These are phyloP conservation scores for Penicillium sp. DNA, from an alignment of 2,329 filamentous ascomycete species.

Conservation along the genomic window DNA sequence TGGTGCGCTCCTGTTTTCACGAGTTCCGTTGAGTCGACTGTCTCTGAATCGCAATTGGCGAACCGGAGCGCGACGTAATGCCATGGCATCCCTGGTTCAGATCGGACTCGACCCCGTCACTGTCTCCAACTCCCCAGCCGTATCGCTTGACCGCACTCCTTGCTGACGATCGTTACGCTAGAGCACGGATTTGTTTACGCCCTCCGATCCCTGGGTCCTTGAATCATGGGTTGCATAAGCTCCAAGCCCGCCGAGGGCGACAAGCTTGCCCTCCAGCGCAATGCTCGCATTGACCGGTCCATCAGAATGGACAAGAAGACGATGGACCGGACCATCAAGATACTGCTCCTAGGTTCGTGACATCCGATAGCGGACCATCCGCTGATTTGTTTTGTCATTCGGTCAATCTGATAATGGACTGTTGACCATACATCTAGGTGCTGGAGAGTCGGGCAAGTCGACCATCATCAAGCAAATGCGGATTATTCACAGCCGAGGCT, in stretches of 20 bases:
- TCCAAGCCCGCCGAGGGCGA: conserved; percentile 44
- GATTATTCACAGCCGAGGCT: conserved; percentile 90
- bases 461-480: conserved; percentile 99
- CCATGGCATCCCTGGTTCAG: conserved; percentile 25
- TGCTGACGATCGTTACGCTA: conserved; percentile 10
- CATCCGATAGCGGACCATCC: no score
- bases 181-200: neutral
- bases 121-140: no score
- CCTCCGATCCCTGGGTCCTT: no score
- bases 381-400: no score
- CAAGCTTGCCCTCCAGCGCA: conserved; percentile 43
- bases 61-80: conserved; percentile 6
- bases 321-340: conserved; percentile 84
- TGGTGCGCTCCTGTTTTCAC: conserved; percentile 3
- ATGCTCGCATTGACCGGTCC: conserved; percentile 75
- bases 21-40: conserved; percentile 7
- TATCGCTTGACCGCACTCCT: conserved; percentile 1
- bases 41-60: conserved; percentile 9
- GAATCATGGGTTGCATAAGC: conserved; percentile 46
- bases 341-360: conserved; percentile 83
- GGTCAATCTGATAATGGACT: neutral
- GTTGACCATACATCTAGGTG: conserved; percentile 59
- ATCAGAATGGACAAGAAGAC: conserved; percentile 85
- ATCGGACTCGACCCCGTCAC: conserved; percentile 3
- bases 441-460: conserved; percentile 92